Percentiles rank a stretch among this genome's conserved stretches.
Evolutionary conservation across 2,329 filamentous ascomycete species (phyloP).

Genomic region (Coleophoma cylindrospora): DNA sequence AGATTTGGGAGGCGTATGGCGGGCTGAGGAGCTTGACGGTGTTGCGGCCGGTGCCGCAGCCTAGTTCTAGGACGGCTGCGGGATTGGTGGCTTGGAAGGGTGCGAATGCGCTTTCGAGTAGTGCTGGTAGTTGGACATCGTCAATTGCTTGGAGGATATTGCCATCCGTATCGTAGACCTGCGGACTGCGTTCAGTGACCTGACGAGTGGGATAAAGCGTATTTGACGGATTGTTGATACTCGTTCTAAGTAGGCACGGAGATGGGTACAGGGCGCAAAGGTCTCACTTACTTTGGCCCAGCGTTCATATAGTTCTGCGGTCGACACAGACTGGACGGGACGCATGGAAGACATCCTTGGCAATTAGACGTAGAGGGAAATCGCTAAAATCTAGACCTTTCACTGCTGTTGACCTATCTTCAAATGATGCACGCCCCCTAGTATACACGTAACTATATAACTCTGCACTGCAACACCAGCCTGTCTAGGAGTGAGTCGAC

Average conservation of each 20-base stretch:
- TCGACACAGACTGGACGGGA: conserved; percentile 28
- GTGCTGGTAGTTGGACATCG: conserved; percentile 43
- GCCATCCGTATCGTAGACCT: conserved; percentile 58
- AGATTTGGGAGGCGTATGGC: conserved; percentile 1
- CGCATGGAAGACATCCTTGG: conserved; percentile 7
- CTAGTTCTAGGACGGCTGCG: conserved; percentile 49
- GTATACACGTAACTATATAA: no score
- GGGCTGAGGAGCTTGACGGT: conserved; percentile 43
- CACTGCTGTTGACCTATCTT: no score
- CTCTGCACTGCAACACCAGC: no score
- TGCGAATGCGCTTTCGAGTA: conserved; percentile 45
- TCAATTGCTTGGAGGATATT: conserved; percentile 64
- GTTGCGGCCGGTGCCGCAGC: conserved; percentile 62
- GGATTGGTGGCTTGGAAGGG: conserved; percentile 23
- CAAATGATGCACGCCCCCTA: no score
- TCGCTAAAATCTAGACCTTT: no score
- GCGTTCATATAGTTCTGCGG: conserved; percentile 39
- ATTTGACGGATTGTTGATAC: not conserved
- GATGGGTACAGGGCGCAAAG: not conserved
- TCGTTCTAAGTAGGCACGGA: not conserved
- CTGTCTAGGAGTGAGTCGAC: no score
- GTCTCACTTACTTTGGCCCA: conserved; percentile 32
- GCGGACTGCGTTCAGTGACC: conserved; percentile 10
- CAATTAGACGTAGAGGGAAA: no score
- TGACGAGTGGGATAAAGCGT: not conserved